A percentile compares a stretch with the other conserved stretches of the same genome.
These are phyloP conservation scores for Dothistroma pini DNA, from an alignment of 2,329 filamentous ascomycete genomes.

Conservation along the genomic window DNA sequence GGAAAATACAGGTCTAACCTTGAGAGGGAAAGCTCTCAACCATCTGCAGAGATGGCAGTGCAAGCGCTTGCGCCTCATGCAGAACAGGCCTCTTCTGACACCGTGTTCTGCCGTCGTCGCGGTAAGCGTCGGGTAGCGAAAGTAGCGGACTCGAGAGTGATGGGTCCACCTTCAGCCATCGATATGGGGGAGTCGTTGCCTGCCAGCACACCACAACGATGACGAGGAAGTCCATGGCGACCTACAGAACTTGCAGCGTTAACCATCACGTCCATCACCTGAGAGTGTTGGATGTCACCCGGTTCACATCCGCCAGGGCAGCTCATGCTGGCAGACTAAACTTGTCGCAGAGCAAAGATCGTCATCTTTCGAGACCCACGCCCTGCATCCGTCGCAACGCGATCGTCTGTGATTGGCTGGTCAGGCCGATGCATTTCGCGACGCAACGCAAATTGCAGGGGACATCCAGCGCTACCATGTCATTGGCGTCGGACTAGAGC, in stretches of 20 bases:
- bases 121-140: background rate
- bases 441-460: background rate
- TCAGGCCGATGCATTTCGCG: background rate
- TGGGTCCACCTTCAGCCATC: background rate
- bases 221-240: too few species aligned
- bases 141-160: background rate
- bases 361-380: conserved; percentile 1
- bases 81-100: background rate
- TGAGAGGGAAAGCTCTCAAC: background rate
- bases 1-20: background rate
- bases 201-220: background rate
- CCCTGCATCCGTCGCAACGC: conserved; percentile 2
- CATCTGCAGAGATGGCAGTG: background rate
- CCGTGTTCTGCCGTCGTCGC: background rate
- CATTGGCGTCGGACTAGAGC: background rate
- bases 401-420: background rate
- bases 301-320: background rate
- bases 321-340: background rate
- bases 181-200: background rate
- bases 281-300: background rate
- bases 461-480: conserved; percentile 1
- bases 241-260: background rate
- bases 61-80: background rate
- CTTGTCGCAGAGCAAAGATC: background rate
- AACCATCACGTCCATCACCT: background rate